phyloP scores from a whole-genome alignment of 1,284 basidiomycete genomes.

The Tilletia indica region DNA sequence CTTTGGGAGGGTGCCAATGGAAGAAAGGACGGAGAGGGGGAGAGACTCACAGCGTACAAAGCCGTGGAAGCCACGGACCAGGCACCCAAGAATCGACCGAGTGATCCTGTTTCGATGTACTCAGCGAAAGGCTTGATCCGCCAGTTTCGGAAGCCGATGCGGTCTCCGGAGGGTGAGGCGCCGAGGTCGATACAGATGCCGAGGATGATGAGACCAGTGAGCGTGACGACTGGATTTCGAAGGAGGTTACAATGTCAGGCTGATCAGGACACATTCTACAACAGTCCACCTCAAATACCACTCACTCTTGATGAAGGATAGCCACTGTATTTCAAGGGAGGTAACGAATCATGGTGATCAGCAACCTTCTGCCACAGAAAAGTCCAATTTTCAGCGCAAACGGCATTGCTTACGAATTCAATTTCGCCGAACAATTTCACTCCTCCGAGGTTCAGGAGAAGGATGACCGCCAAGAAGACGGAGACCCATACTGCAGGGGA shows the following conservation, averaged over 20 bases:
- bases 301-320: conserved; percentile 62
- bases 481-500: conserved; percentile 37
- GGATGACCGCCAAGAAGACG: conserved; percentile 29
- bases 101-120: conserved; percentile 30
- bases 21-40: too few species aligned
- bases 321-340: conserved; percentile 36
- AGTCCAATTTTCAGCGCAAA: too few species aligned
- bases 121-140: conserved; percentile 43
- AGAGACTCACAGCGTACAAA: conserved; percentile 57
- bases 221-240: conserved; percentile 19
- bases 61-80: conserved; percentile 53
- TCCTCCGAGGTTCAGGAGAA: conserved; percentile 57
- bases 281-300: background rate
- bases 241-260: background rate
- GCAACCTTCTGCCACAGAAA: too few species aligned
- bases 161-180: conserved; percentile 63
- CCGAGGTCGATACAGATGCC: conserved; percentile 40
- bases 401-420: conserved; percentile 61
- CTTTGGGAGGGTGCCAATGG: too few species aligned
- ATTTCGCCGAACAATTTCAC: conserved; percentile 66
- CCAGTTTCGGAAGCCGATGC: conserved; percentile 66
- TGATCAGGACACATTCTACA: too few species aligned
- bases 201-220: conserved; percentile 48
- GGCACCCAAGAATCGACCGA: conserved; percentile 48
- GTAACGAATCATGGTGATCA: too few species aligned